Base-by-base conservation (phyloP, 2,329 filamentous ascomycete species). In the Trichothecium roseum region DNA sequence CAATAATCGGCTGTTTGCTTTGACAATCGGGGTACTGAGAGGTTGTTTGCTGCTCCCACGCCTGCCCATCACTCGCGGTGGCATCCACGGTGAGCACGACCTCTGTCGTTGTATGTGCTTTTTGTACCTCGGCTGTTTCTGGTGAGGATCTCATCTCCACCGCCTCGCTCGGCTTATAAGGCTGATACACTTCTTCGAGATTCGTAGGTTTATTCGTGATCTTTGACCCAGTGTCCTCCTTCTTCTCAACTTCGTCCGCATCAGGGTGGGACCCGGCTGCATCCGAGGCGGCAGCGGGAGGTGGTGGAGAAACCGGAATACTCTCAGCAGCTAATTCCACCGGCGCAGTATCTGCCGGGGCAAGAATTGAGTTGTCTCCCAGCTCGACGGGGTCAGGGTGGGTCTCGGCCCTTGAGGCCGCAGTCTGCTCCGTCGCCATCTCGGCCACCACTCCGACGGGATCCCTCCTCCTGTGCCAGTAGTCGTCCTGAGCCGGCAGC, bases 371-470 rank as follows among this genome's bases (percentile, higher is more conserved):
- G 18, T 55, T 55, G 32, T 60, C 62, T 1, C 53, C 58, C 42
- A 71, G 58, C 44, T 71, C 67, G 4, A 68, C 55, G 0, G 65
- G 61, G 0, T 60, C 49, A 1, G 66, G 66, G 28, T 68, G 52
- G 10, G 47, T 51, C 41, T 71, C 66, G 5, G 62, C 54, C 1
- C 24, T 49, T 6, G 66, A 61, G 7, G 42, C 42, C 1, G 53
- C 56, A 1, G 66, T 68, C 16, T 57, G 46, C 14, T 62, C 58
- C 8, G 63, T 68, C 5, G 63, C 47, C 53, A 72, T 63, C 47
- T 72, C 68, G 3, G 66, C 60, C 16, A 71, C 50, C 13, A 60
- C 28, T 1, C 66, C 66, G 2, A 69, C 54, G 0, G 67, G 64
- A 26, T 64, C 18, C n/a, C n/a, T 14, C n/a, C 14, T 14, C 16